These are phyloP conservation scores for Halteria grandinella DNA, from an alignment of 73 alveolate genomes.

Conservation along the genomic window DNA sequence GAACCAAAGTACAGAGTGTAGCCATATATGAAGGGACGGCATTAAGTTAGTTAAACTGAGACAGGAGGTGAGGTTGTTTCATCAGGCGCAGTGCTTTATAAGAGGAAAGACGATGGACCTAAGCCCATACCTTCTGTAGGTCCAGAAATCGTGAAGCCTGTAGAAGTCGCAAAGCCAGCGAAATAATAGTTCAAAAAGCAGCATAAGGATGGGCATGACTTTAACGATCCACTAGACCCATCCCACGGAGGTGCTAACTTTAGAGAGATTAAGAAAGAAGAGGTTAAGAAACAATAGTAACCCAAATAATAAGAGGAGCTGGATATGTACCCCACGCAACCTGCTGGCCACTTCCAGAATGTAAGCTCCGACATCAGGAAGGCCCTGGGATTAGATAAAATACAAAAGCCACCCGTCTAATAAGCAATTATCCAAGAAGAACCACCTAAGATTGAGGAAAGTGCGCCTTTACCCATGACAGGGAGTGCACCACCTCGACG, in stretches of 20 bases:
- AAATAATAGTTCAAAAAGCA: neutral
- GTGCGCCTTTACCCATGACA: neutral
- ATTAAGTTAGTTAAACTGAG: neutral
- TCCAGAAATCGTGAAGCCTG: too few relatives aligned
- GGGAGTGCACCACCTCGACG: neutral
- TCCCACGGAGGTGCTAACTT: conserved; percentile 33
- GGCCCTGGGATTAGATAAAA: conserved; percentile 28
- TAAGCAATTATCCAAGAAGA: neutral
- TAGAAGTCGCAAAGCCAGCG: neutral
- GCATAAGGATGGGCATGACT: neutral
- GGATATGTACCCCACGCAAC: too few relatives aligned
- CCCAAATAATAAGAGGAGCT: neutral
- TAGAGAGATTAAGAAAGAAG: conserved; percentile 8
- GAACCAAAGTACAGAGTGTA: neutral
- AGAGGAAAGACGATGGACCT: too few relatives aligned
- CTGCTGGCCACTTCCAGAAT: neutral
- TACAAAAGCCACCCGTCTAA: neutral
- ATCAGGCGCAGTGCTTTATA: too few relatives aligned
- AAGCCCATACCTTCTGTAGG: too few relatives aligned
- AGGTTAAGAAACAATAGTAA: neutral
- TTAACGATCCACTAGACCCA: conserved; percentile 54
- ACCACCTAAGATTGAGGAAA: neutral
- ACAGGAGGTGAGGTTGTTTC: too few relatives aligned
- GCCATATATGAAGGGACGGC: neutral
- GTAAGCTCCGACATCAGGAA: conserved; percentile 35